Evolutionary conservation across 495 filamentous ascomycete genomes (phyloP).

Genomic region (Tetracladium marchalianum): DNA sequence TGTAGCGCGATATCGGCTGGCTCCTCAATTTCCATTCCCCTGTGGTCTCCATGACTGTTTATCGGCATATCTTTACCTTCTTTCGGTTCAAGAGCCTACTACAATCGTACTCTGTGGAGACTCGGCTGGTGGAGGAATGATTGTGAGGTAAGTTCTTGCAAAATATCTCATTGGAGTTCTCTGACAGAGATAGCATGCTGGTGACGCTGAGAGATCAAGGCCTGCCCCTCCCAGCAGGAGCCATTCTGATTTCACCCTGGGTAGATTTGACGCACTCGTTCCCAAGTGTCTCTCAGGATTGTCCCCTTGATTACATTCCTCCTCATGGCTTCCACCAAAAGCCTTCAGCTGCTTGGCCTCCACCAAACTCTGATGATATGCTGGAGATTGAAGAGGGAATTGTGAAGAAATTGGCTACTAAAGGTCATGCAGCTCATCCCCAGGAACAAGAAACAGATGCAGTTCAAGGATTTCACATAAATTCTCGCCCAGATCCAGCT

Average conservation of each 20-base stretch:
- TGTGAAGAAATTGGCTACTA: constrained; percentile 11
- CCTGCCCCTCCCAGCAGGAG: constrained; percentile 76
- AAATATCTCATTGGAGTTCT: not conserved
- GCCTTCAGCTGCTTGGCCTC: constrained; percentile 83
- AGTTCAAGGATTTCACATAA: constrained; percentile 18
- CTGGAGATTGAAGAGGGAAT: constrained; percentile 16
- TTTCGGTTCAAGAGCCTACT: constrained; percentile 60
- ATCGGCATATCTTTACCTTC: constrained; percentile 73
- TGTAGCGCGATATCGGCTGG: constrained; percentile 66
- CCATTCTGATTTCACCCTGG: constrained; percentile 87
- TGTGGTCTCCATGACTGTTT: constrained; percentile 84
- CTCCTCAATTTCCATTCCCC: constrained; percentile 91
- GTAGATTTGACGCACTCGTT: constrained; percentile 91
- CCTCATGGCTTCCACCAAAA: constrained; percentile 75
- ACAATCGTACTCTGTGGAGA: constrained; percentile 80
- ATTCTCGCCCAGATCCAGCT: constrained; percentile 4
- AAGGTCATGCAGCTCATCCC: constrained; percentile 1
- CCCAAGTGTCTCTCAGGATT: constrained; percentile 69
- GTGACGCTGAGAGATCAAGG: constrained; percentile 73
- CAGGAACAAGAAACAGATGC: constrained; percentile 17
- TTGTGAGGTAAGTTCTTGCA: constrained; percentile 42
- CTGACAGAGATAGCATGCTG: constrained; percentile 45
- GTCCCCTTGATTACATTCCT: constrained; percentile 77
- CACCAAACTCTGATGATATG: constrained; percentile 57
- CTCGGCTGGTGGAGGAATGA: constrained; percentile 85